phyloP scores from a whole-genome alignment of 176 grass and related monocot genomes.

The Chrysopogon serrulatus region DNA sequence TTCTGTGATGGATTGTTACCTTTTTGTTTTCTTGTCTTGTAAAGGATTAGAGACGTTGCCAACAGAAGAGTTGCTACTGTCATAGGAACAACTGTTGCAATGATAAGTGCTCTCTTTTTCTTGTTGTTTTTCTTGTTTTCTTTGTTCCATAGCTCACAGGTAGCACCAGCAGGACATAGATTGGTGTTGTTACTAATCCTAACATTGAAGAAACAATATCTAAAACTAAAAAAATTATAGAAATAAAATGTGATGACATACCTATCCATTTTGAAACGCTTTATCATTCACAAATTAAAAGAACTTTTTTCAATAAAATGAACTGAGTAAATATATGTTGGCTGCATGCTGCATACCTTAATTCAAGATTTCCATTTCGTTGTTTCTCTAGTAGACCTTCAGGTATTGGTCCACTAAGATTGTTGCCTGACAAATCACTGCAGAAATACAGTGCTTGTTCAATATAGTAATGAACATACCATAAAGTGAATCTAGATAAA shows the following conservation, averaged over 20 bases:
- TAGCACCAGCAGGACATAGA: constrained; percentile 13
- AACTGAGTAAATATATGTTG: too few relatives aligned
- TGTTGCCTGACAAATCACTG: too few relatives aligned
- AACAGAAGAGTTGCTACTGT: constrained; percentile 16
- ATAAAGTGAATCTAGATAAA: neutral
- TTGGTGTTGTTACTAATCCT: constrained; percentile 31
- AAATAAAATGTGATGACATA: neutral
- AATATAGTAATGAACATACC: neutral
- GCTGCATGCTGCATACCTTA: too few relatives aligned
- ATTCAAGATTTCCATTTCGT: too few relatives aligned
- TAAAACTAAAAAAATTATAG: neutral
- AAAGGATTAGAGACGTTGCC: constrained; percentile 2
- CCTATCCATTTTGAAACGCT: too few relatives aligned
- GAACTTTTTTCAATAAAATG: too few relatives aligned
- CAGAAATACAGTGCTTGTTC: neutral
- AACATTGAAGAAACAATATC: neutral
- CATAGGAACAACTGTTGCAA: constrained; percentile 19
- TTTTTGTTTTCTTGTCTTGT: constrained; percentile 4
- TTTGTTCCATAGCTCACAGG: neutral
- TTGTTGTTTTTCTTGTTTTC: constrained; percentile 19
- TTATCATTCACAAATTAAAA: too few relatives aligned
- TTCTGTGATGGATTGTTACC: constrained; percentile 2
- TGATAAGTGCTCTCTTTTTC: too few relatives aligned
- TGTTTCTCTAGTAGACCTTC: too few relatives aligned
- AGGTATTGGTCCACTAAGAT: too few relatives aligned